phyloP scores from a whole-genome alignment of 140 eudicot species.

The Bidens hawaiensis region DNA sequence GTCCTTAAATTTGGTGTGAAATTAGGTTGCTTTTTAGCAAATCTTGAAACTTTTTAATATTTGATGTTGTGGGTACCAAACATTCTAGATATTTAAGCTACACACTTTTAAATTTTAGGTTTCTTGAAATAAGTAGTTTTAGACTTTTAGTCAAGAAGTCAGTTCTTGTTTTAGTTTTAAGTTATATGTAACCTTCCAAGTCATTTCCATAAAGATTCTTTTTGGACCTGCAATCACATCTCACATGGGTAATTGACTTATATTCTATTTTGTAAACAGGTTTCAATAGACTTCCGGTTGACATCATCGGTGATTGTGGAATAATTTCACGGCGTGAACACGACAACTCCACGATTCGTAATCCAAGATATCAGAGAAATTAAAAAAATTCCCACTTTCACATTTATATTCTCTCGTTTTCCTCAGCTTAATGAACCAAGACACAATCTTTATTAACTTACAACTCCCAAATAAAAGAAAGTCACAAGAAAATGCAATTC shows the following conservation, averaged over 20 bases:
- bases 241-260: slow-evolving; percentile 25
- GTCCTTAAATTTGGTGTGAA: slow-evolving; percentile 12
- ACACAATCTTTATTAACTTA: slow-evolving; percentile 7
- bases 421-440: slow-evolving; percentile 22
- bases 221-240: slow-evolving; percentile 15
- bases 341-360: slow-evolving; percentile 16
- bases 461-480: slow-evolving; percentile 9
- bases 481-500: slow-evolving; percentile 20
- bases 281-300: slow-evolving; percentile 24
- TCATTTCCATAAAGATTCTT: slow-evolving; percentile 23
- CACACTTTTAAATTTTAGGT: not conserved
- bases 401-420: slow-evolving; percentile 17
- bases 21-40: slow-evolving; percentile 4
- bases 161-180: not conserved
- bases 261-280: slow-evolving; percentile 21
- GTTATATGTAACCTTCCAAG: not conserved
- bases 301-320: slow-evolving; percentile 26
- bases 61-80: slow-evolving; percentile 2
- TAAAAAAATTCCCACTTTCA: slow-evolving; percentile 8
- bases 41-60: slow-evolving; percentile 17
- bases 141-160: slow-evolving; percentile 19
- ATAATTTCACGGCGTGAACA: slow-evolving; percentile 27
- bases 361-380: slow-evolving; percentile 14
- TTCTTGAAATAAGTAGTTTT: slow-evolving; percentile 17
- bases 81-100: slow-evolving; percentile 8